These are phyloP conservation scores for Monilinia fructicola DNA, from an alignment of 2,329 filamentous ascomycete species.

Conservation along the genomic window DNA sequence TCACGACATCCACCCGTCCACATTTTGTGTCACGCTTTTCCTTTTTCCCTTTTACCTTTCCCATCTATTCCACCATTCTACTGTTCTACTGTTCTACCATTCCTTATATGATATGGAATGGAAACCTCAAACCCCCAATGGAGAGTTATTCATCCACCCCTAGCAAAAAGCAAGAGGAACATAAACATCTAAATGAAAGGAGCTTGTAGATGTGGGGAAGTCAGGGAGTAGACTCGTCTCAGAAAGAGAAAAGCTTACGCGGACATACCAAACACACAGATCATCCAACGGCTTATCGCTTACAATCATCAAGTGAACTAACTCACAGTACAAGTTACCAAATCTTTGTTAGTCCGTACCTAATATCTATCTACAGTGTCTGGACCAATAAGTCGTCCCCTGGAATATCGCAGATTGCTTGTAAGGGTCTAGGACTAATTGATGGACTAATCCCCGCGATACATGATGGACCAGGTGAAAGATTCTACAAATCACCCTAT, in stretches of 20 bases:
- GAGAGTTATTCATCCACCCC: not conserved
- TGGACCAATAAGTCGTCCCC: not conserved
- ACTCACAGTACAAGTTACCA: too few species aligned
- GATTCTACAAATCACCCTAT: not conserved
- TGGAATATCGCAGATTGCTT: not conserved
- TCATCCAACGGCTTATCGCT: not conserved
- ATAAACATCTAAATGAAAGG: conserved; percentile 10
- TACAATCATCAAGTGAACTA: not conserved
- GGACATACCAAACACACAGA: conserved; percentile 4
- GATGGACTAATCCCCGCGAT: not conserved
- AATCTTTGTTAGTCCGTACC: not conserved
- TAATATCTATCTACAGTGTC: not conserved
- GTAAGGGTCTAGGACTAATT: not conserved
- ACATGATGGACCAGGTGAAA: not conserved
- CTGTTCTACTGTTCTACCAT: too few species aligned
- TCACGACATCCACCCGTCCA: not conserved
- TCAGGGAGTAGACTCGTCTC: conserved; percentile 3
- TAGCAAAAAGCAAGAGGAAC: not conserved
- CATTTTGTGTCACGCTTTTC: not conserved
- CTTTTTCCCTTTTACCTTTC: not conserved
- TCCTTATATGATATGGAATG: not conserved
- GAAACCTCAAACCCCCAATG: not conserved
- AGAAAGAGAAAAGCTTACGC: conserved; percentile 2
- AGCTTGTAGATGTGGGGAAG: not conserved
- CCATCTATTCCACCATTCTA: not conserved